A percentile compares a stretch with the other conserved stretches of the same genome.
Evolutionary conservation across 495 filamentous ascomycete genomes (phyloP).

Genomic region (Achaetomiella virescens): DNA sequence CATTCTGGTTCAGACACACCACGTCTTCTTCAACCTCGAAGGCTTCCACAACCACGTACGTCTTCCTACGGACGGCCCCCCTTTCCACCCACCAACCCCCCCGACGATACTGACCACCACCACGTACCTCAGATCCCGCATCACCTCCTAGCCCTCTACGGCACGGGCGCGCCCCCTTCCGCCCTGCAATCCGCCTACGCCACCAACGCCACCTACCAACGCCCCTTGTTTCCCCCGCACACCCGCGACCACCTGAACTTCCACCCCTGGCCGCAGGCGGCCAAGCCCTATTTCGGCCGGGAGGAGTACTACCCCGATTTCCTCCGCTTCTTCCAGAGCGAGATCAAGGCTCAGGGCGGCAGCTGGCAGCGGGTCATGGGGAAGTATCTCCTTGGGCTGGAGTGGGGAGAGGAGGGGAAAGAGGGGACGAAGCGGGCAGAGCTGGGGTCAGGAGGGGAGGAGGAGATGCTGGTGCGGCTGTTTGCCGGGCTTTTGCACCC

Average conservation of each 20-base stretch:
- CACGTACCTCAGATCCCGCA: constrained; percentile 57
- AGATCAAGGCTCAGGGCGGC: constrained; percentile 55
- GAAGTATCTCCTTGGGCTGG: constrained; percentile 61
- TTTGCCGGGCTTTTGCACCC: constrained; percentile 66
- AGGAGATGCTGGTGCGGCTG: constrained; percentile 18
- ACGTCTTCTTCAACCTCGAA: constrained; percentile 67
- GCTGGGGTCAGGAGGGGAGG: neutral
- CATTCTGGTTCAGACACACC: constrained; percentile 43
- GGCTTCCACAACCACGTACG: constrained; percentile 61
- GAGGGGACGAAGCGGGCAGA: neutral
- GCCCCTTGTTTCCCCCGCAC: constrained; percentile 37
- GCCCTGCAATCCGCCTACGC: constrained; percentile 54
- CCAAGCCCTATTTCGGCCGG: constrained; percentile 43
- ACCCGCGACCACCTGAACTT: constrained; percentile 39
- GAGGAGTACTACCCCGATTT: constrained; percentile 59
- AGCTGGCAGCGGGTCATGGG: constrained; percentile 53
- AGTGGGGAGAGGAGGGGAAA: no score
- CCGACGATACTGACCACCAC: constrained; percentile 24
- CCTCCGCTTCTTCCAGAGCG: constrained; percentile 62
- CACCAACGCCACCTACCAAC: constrained; percentile 57
- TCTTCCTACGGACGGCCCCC: neutral
- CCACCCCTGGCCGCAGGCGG: constrained; percentile 25
- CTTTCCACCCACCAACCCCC: constrained; percentile 15
- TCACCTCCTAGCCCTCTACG: constrained; percentile 66
- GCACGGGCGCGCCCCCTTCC: constrained; percentile 57